A percentile compares a stretch with the other conserved stretches of the same genome.
These are phyloP conservation scores for Fusarium domesticum DNA, from an alignment of 2,329 filamentous ascomycete genomes.

Conservation along the genomic window DNA sequence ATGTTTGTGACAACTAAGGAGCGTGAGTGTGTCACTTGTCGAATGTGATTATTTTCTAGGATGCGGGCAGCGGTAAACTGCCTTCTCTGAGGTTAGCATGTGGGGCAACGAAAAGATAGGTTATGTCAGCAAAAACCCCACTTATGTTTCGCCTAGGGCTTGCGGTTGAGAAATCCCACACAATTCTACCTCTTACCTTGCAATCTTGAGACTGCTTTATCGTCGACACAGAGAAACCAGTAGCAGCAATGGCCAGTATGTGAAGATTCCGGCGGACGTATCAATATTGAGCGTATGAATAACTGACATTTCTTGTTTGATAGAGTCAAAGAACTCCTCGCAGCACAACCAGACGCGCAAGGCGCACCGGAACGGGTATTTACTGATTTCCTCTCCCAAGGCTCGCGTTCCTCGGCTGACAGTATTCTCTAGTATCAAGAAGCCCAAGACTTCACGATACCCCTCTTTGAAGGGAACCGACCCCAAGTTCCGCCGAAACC, in stretches of 20 bases:
- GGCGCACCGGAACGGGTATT: conserved; percentile 98
- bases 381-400: conserved; percentile 1
- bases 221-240: conserved; percentile 28
- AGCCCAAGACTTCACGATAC: conserved; percentile 99
- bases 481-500: conserved; percentile 99
- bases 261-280: conserved; percentile 11
- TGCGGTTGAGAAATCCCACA: conserved; percentile 26
- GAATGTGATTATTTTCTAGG: no score
- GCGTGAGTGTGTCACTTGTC: no score
- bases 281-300: not conserved
- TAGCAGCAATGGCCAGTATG: conserved; percentile 44
- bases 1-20: no score
- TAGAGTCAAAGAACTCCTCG: conserved; percentile 99
- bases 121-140: conserved; percentile 24
- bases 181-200: conserved; percentile 29
- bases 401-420: conserved; percentile 15
- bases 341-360: conserved; percentile 99
- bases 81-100: no score
- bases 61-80: no score
- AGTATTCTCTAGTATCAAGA: conserved; percentile 81
- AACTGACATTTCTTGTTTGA: conserved; percentile 17
- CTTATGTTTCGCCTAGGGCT: conserved; percentile 28
- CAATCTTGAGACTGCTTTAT: conserved; percentile 30
- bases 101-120: no score
- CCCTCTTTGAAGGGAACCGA: conserved; percentile 98